These are phyloP conservation scores for Blastobotrys indianensis DNA, from an alignment of 1,139 yeast genomes.

Conservation along the genomic window DNA sequence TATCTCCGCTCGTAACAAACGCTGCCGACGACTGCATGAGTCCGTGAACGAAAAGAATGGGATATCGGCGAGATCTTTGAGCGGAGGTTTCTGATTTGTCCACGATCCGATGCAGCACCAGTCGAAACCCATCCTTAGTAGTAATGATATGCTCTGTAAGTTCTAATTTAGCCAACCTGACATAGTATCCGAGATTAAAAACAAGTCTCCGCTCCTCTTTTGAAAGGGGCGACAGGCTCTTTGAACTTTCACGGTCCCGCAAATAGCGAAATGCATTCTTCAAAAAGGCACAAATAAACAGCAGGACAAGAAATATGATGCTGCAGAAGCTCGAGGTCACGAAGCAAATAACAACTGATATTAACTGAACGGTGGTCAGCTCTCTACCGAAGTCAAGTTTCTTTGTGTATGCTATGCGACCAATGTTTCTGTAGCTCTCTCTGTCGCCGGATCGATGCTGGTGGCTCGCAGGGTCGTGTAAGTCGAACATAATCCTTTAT, in stretches of 20 bases:
- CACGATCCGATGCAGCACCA: slow-evolving; percentile 58
- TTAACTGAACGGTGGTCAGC: neutral
- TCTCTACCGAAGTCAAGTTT: neutral
- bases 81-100: slow-evolving; percentile 42
- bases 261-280: neutral
- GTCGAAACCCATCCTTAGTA: slow-evolving; percentile 75
- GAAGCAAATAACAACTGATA: slow-evolving; percentile 17
- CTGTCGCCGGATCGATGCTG: no score
- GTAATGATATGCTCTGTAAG: slow-evolving; percentile 53
- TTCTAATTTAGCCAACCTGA: slow-evolving; percentile 52
- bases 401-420: neutral
- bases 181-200: slow-evolving; percentile 59
- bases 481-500: no score
- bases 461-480: no score
- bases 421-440: no score
- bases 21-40: slow-evolving; percentile 83
- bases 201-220: slow-evolving; percentile 35
- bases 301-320: slow-evolving; percentile 27
- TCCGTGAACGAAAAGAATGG: slow-evolving; percentile 78
- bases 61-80: slow-evolving; percentile 34
- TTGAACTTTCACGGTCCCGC: neutral
- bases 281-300: slow-evolving; percentile 31
- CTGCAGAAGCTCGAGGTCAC: slow-evolving; percentile 28
- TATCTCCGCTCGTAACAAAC: slow-evolving; percentile 67
- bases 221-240: slow-evolving; percentile 1